Evolutionary conservation across 768 basidiomycete genomes (phyloP).

Genomic region (Amanita molliuscula): DNA sequence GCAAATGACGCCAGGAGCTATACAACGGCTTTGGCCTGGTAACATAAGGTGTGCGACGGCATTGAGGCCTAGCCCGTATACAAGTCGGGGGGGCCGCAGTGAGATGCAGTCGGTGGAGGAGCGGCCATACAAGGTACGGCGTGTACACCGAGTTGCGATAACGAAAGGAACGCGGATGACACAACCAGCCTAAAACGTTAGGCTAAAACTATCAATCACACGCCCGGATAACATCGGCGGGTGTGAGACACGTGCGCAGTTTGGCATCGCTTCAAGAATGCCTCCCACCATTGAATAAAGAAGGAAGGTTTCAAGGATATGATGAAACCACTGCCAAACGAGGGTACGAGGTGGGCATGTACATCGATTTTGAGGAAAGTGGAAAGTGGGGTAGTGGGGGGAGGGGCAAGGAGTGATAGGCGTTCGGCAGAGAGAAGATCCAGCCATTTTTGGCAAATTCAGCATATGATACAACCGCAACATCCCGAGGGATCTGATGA

Average conservation of each 20-base stretch:
- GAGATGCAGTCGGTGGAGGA: too few species aligned
- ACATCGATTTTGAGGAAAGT: neutral
- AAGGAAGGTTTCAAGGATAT: neutral
- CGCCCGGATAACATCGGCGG: neutral
- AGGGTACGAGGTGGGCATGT: neutral
- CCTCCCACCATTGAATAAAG: neutral
- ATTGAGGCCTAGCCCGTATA: too few species aligned
- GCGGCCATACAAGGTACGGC: too few species aligned
- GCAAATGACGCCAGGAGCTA: too few species aligned
- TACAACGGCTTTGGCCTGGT: too few species aligned
- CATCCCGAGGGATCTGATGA: neutral
- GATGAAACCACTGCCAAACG: neutral
- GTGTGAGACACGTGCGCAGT: neutral
- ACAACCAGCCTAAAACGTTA: too few species aligned
- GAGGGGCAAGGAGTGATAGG: neutral
- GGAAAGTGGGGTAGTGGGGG: neutral
- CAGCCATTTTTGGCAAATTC: neutral
- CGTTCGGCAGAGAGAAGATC: neutral
- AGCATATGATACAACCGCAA: constrained; percentile 6
- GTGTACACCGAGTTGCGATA: too few species aligned
- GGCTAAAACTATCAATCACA: neutral
- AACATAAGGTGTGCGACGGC: too few species aligned
- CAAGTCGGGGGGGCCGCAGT: too few species aligned
- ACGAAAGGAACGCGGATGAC: too few species aligned
- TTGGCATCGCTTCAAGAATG: neutral